These are phyloP conservation scores for Trichomonas vaginalis DNA, from an alignment of 208 protist species.

Conservation along the genomic window DNA sequence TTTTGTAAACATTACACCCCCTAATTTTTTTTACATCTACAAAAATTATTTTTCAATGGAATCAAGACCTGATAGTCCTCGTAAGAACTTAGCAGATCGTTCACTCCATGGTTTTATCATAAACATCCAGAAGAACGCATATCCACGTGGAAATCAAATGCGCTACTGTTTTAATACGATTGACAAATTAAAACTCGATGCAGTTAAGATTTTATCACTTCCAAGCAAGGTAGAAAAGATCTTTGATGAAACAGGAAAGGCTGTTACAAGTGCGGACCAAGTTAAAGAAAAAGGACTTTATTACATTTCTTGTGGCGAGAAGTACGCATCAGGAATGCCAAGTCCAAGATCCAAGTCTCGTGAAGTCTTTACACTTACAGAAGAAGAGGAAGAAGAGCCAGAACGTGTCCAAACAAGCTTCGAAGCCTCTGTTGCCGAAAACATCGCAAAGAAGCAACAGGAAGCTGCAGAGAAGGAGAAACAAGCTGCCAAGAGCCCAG, in stretches of 20 bases:
- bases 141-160: background rate
- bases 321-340: background rate
- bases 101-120: background rate
- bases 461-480: background rate
- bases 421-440: background rate
- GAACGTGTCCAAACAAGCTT: background rate
- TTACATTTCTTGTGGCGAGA: background rate
- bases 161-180: background rate
- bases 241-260: background rate
- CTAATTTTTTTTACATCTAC: no score
- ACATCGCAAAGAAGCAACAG: background rate
- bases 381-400: background rate
- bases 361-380: background rate
- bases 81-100: background rate
- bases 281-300: background rate
- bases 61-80: background rate
- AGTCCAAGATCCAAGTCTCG: background rate
- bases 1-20: no score
- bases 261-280: background rate
- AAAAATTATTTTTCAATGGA: no score
- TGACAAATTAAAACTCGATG: background rate
- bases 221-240: background rate
- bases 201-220: background rate
- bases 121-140: background rate
- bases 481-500: background rate